phyloP scores from a whole-genome alignment of 1,284 basidiomycete genomes.

The Papiliotrema laurentii region DNA sequence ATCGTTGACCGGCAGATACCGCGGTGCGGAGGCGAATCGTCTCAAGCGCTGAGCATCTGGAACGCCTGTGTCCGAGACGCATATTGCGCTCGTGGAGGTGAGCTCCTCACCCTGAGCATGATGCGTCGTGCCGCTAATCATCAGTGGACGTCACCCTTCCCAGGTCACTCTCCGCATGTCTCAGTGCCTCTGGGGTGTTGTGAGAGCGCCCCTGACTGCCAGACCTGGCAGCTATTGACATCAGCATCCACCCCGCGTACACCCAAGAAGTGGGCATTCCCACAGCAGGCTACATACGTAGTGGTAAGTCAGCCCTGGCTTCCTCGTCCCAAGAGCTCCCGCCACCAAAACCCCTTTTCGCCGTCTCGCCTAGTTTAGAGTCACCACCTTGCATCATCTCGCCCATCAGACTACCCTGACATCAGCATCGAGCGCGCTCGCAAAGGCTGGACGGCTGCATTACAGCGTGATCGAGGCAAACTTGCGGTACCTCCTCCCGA shows the following conservation, averaged over 20 bases:
- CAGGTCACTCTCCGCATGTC: conserved; percentile 9
- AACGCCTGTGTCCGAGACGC: conserved; percentile 25
- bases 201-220: conserved; percentile 13
- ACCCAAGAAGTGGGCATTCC: conserved; percentile 37
- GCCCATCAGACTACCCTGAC: neutral
- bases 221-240: neutral
- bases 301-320: conserved; percentile 16
- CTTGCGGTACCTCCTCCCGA: conserved; percentile 17
- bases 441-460: conserved; percentile 19
- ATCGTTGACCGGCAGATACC: neutral
- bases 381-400: neutral
- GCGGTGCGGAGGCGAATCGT: neutral
- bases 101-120: no score
- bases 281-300: conserved; percentile 21
- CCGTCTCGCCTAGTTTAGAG: neutral
- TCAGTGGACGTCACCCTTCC: conserved; percentile 26
- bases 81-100: conserved; percentile 17
- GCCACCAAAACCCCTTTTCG: conserved; percentile 1
- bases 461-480: conserved; percentile 19
- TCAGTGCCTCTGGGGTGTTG: conserved; percentile 32
- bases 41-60: conserved; percentile 17
- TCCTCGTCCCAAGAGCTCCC: neutral
- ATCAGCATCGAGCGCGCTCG: conserved; percentile 4
- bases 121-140: neutral
- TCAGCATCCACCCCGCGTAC: conserved; percentile 27